These are phyloP conservation scores for Globisporangium sylvaticum DNA, from an alignment of 352 stramenopile species.

Conservation along the genomic window DNA sequence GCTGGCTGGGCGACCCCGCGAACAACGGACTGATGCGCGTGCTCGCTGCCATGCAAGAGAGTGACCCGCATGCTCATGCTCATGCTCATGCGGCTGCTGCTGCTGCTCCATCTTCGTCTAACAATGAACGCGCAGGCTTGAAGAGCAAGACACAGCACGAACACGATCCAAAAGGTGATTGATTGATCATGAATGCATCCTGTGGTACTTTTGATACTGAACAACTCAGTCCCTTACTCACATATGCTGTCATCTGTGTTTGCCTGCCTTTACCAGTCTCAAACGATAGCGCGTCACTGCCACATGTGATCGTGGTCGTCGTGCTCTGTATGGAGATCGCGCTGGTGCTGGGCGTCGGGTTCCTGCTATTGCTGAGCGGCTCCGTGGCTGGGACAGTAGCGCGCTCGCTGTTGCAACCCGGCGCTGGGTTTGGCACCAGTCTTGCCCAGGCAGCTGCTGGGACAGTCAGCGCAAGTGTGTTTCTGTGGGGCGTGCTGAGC, in stretches of 20 bases:
- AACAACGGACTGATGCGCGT: slow-evolving; percentile 32
- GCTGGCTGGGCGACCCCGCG: slow-evolving; percentile 17
- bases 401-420: slow-evolving; percentile 15
- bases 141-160: not conserved
- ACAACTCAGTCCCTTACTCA: not conserved
- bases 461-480: slow-evolving; percentile 17
- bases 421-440: not conserved
- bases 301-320: slow-evolving; percentile 19
- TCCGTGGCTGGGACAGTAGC: slow-evolving; percentile 17
- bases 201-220: slow-evolving; percentile 2
- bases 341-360: slow-evolving; percentile 23
- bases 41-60: slow-evolving; percentile 21
- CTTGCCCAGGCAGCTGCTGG: not conserved
- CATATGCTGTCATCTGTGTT: not conserved
- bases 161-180: not conserved
- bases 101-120: not conserved
- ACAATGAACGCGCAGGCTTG: not conserved
- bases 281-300: not conserved
- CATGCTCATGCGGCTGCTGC: not conserved
- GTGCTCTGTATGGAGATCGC: slow-evolving; percentile 43
- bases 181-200: not conserved
- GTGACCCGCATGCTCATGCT: not conserved
- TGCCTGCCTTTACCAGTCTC: not conserved
- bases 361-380: slow-evolving; percentile 30
- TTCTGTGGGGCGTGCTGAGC: slow-evolving; percentile 24